Conservation (phyloP, 768 basidiomycete species). For the Albatrellus ellisii region DNA sequence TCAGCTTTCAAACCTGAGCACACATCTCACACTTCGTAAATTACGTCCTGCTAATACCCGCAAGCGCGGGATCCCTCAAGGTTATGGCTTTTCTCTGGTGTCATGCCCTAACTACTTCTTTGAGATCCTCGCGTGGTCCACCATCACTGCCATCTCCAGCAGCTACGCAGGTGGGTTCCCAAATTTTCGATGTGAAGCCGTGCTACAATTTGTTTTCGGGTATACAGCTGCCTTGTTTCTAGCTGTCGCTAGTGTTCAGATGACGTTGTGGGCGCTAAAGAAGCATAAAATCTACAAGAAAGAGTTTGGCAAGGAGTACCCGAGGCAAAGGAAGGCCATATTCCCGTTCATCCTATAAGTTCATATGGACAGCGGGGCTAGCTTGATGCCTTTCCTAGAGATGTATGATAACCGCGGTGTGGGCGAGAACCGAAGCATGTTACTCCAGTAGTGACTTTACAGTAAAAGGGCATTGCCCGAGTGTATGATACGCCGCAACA, state of each 20-base stretch:
- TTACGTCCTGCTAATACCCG: slow-evolving; percentile 75
- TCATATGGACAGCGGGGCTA: too few relatives aligned
- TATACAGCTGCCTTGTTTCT: slow-evolving; percentile 52
- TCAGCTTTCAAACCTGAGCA: slow-evolving; percentile 72
- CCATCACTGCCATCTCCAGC: slow-evolving; percentile 64
- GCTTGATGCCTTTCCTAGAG: too few relatives aligned
- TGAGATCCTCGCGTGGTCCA: slow-evolving; percentile 67
- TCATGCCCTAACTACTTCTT: slow-evolving; percentile 94
- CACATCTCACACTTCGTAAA: slow-evolving; percentile 71
- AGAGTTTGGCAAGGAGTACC: slow-evolving; percentile 87
- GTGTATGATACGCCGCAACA: too few relatives aligned
- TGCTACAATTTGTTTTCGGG: not conserved
- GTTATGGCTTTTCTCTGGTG: slow-evolving; percentile 82
- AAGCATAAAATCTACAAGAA: slow-evolving; percentile 86
- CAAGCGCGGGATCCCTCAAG: slow-evolving; percentile 76
- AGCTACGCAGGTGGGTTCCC: slow-evolving; percentile 53
- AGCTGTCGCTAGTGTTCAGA: slow-evolving; percentile 45
- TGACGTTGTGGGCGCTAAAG: slow-evolving; percentile 82
- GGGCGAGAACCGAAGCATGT: too few relatives aligned
- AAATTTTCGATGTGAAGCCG: not conserved
- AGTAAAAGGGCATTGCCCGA: too few relatives aligned
- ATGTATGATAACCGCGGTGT: too few relatives aligned
- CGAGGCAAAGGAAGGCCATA: slow-evolving; percentile 58
- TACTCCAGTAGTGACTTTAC: too few relatives aligned
- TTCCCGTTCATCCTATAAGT: slow-evolving; percentile 54